Evolutionary conservation across 306 rosid genomes (phyloP), one percentile per base, ranked within the genome.

Genomic region (Vigna unguiculata): DNA sequence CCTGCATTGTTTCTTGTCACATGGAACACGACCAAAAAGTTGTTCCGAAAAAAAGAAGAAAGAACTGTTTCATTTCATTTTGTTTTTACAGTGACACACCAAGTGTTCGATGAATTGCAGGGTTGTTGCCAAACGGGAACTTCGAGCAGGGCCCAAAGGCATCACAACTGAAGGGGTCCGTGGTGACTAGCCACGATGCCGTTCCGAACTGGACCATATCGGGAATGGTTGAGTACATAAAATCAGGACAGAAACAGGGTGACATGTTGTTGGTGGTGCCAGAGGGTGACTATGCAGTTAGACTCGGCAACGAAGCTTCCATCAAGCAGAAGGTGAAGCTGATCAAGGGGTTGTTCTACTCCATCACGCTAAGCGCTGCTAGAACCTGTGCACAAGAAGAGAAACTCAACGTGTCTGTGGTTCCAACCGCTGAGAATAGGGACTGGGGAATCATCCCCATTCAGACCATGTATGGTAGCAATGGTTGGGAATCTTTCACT

Each of bases 321-420:
- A 83, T 93, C 5, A 91, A 84, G 85, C 98, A 93, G 6, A 87
- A 77, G 19, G 51, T 91, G 19, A 85, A 78, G 70, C 55, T 87
- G 2, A 64, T 1, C 1, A 86, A 82, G 82, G 96, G 93, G 2
- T 5, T 4, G 0, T 82, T 82, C 76, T 91, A 93, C 73, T 82
- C 98, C 11, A 38, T 89, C 17, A 93, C 96, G 0, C 89, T 93
- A 72, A 86, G 85, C n/a, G 94, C 93, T 0, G 93, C 90, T 4
- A 83, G 98, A 13, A 93, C 95, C 0, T 93, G 98, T 17, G 96
- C 93, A 22, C 98, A 93, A 59, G 96, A 91, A 55, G 95, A 91
- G 87, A 78, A 30, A 32, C 66, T 93, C n/a, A 93, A 91, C 28
- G 82, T 89, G 17, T 85, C 96, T 0, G 90, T 91, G 12, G 75